Conservation (phyloP, 257 asterid genomes). For the Forsythia viridissima region DNA sequence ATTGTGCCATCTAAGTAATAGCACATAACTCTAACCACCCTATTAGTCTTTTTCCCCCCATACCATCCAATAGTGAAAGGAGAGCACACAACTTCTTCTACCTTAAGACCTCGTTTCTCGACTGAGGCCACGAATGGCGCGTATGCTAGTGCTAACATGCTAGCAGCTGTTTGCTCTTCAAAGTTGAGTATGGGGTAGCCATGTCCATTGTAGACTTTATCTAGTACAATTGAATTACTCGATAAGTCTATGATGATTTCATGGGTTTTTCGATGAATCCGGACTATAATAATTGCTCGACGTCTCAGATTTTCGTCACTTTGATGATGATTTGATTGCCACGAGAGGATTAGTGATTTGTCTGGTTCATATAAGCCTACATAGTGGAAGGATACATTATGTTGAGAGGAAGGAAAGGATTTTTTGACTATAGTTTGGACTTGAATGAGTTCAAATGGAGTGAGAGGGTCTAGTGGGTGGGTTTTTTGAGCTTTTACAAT, state of each 20-base stretch:
- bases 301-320: constrained; percentile 23
- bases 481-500: background rate
- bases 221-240: constrained; percentile 26
- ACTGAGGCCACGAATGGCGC: constrained; percentile 45
- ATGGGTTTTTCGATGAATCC: constrained; percentile 25
- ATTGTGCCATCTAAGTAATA: constrained; percentile 46
- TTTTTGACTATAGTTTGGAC: constrained; percentile 26
- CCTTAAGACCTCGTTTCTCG: constrained; percentile 43
- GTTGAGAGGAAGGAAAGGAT: background rate
- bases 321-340: constrained; percentile 4
- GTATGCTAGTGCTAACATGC: constrained; percentile 24
- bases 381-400: constrained; percentile 28
- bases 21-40: constrained; percentile 37
- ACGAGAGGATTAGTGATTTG: constrained; percentile 28
- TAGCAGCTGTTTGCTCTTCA: constrained; percentile 36
- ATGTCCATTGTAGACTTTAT: constrained; percentile 34
- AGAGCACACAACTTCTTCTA: constrained; percentile 40
- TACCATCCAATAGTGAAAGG: constrained; percentile 45
- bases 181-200: constrained; percentile 47
- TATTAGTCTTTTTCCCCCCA: constrained; percentile 35
- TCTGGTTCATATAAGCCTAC: constrained; percentile 38
- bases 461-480: constrained; percentile 36
- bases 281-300: constrained; percentile 35
- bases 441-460: constrained; percentile 32
- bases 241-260: constrained; percentile 41